A percentile compares a stretch with the other conserved stretches of the same genome.
These are phyloP conservation scores for Aspergillus piperis DNA, from an alignment of 2,329 filamentous ascomycete genomes.

Conservation along the genomic window DNA sequence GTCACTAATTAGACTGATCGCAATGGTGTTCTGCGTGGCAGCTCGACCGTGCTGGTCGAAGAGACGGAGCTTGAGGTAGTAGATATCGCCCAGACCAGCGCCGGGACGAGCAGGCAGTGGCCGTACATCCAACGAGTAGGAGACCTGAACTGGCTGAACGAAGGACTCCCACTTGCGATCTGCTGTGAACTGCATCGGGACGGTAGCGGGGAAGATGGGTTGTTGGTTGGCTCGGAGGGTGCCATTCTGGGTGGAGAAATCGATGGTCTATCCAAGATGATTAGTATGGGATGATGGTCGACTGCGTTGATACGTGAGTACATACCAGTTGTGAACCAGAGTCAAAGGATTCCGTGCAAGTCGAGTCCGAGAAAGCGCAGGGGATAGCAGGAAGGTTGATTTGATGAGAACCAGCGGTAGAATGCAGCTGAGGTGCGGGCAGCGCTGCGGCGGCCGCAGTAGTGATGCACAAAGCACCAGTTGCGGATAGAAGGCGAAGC, in stretches of 20 bases:
- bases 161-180: constrained; percentile 21
- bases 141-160: constrained; percentile 19
- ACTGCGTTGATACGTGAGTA: background rate
- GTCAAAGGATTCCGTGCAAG: constrained; percentile 15
- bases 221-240: constrained; percentile 32
- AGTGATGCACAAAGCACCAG: constrained; percentile 12
- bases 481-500: constrained; percentile 6
- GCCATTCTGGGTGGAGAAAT: constrained; percentile 31
- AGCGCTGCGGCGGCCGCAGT: constrained; percentile 12
- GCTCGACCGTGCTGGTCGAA: constrained; percentile 27
- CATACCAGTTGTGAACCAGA: constrained; percentile 18
- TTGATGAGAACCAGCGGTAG: constrained; percentile 9
- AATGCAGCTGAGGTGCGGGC: background rate
- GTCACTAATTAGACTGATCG: constrained; percentile 31
- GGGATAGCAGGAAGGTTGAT: constrained; percentile 18
- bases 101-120: constrained; percentile 24
- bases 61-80: constrained; percentile 27
- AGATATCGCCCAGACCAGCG: constrained; percentile 18
- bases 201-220: constrained; percentile 30
- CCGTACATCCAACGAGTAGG: constrained; percentile 28
- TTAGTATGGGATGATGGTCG: constrained; percentile 6
- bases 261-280: constrained; percentile 23
- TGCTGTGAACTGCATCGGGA: constrained; percentile 30
- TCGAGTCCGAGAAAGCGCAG: constrained; percentile 21
- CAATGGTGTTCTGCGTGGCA: constrained; percentile 30